phyloP scores from a whole-genome alignment of 257 asterid genomes.

The Mitragyna speciosa region DNA sequence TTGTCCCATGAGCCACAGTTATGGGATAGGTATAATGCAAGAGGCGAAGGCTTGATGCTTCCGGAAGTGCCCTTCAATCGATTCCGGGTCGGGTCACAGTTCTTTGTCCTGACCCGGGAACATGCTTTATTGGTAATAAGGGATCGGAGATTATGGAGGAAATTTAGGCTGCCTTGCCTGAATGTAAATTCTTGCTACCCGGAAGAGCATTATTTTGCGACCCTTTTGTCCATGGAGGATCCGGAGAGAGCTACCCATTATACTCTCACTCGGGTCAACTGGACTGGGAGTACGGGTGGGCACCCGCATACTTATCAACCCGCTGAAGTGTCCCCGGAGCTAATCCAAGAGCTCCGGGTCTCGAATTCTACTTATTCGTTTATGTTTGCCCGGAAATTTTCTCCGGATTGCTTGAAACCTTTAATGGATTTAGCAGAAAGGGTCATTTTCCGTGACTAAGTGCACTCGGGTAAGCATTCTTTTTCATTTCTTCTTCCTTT shows the following conservation, averaged over 20 bases:
- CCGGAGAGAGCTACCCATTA: conserved; percentile 52
- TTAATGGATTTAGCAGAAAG: conserved; percentile 49
- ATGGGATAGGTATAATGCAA: conserved; percentile 53
- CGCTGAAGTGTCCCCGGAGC: conserved; percentile 49
- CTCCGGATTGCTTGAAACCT: conserved; percentile 72
- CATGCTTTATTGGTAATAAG: conserved; percentile 52
- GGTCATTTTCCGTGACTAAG: conserved; percentile 57
- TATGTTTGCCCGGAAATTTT: conserved; percentile 73
- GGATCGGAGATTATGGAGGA: conserved; percentile 63
- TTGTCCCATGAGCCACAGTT: conserved; percentile 45
- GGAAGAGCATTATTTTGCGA: conserved; percentile 80
- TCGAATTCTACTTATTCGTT: conserved; percentile 52
- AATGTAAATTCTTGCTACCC: conserved; percentile 59
- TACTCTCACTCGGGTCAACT: conserved; percentile 72
- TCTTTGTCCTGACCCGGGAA: conserved; percentile 50
- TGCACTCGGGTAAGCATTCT: conserved; percentile 36
- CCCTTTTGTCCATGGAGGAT: conserved; percentile 73
- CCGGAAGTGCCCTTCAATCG: conserved; percentile 57
- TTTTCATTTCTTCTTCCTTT: not conserved
- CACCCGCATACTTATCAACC: conserved; percentile 67
- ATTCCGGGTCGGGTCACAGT: conserved; percentile 76
- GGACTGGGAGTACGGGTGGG: conserved; percentile 62
- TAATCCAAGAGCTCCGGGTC: conserved; percentile 38
- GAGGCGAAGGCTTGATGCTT: conserved; percentile 57
- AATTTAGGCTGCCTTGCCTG: conserved; percentile 59